These are phyloP conservation scores for Botryosphaeria agaves DNA, from an alignment of 2,329 filamentous ascomycete species.

Conservation along the genomic window DNA sequence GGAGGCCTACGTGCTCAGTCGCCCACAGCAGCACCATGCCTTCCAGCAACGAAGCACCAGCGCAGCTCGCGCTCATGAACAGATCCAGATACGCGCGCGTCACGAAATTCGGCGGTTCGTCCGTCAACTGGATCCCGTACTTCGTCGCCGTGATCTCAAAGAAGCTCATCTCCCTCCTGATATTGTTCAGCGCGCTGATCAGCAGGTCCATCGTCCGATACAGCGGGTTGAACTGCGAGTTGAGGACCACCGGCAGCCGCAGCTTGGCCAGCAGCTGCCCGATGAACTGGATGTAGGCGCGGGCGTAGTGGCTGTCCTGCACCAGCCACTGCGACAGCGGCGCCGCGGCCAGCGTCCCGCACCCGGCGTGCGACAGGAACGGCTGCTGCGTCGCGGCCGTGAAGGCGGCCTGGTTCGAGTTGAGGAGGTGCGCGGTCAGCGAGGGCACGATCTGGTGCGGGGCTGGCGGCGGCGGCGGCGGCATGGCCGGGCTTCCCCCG, in stretches of 20 bases:
- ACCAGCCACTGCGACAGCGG: conserved; percentile 49
- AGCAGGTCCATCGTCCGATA: conserved; percentile 44
- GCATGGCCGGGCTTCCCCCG: conserved; percentile 6
- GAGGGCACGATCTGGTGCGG: conserved; percentile 19
- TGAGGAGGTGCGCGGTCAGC: conserved; percentile 40
- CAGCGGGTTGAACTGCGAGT: conserved; percentile 28
- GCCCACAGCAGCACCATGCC: conserved; percentile 59
- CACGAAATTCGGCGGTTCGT: conserved; percentile 26
- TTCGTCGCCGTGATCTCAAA: conserved; percentile 46
- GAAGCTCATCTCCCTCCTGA: conserved; percentile 49
- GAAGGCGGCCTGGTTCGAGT: conserved; percentile 29
- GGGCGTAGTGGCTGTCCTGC: conserved; percentile 55
- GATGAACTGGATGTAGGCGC: conserved; percentile 50
- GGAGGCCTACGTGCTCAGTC: conserved; percentile 41
- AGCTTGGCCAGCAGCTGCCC: conserved; percentile 47
- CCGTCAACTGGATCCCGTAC: conserved; percentile 37
- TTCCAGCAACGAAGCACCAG: conserved; percentile 40
- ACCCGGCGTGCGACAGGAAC: conserved; percentile 48
- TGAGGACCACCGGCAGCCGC: conserved; percentile 30
- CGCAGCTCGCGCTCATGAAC: conserved; percentile 38
- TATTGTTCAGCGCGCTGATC: conserved; percentile 46
- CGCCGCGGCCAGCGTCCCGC: conserved; percentile 39
- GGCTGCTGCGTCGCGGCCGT: conserved; percentile 43
- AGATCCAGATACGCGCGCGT: conserved; percentile 39
- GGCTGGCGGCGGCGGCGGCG: conserved; percentile 4